phyloP scores from a whole-genome alignment of 2,329 filamentous ascomycete genomes.

The Ophidiomyces ophidiicola region DNA sequence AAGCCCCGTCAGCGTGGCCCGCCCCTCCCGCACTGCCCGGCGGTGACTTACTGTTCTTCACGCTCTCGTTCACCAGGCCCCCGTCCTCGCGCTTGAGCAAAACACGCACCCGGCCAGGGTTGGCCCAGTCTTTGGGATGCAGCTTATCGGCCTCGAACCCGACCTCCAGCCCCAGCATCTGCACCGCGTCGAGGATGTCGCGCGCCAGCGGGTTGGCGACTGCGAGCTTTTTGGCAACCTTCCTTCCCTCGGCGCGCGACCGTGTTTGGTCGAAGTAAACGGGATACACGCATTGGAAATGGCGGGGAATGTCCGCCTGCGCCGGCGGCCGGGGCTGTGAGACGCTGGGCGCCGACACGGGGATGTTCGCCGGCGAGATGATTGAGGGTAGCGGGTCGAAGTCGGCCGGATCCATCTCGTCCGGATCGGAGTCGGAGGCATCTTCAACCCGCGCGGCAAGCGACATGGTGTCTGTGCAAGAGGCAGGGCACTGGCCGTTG shows the following conservation, averaged over 20 bases:
- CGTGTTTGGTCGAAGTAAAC: slow-evolving; percentile 75
- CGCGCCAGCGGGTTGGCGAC: slow-evolving; percentile 76
- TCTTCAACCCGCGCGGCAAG: slow-evolving; percentile 78
- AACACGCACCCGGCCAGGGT: slow-evolving; percentile 80
- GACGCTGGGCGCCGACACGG: slow-evolving; percentile 39
- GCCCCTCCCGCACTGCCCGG: too few relatives aligned
- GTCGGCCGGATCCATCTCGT: slow-evolving; percentile 67
- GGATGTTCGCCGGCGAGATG: slow-evolving; percentile 32
- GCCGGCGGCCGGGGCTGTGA: slow-evolving; percentile 21
- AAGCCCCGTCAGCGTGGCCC: slow-evolving; percentile 1
- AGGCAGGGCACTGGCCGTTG: too few relatives aligned
- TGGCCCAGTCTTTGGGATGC: slow-evolving; percentile 95
- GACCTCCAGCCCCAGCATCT: slow-evolving; percentile 46
- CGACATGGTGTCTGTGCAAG: slow-evolving; percentile 47
- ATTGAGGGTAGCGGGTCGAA: slow-evolving; percentile 35
- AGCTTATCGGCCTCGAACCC: slow-evolving; percentile 84
- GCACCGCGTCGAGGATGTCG: slow-evolving; percentile 79
- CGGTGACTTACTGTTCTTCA: slow-evolving; percentile 56
- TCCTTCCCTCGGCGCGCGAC: slow-evolving; percentile 61
- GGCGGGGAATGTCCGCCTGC: slow-evolving; percentile 46
- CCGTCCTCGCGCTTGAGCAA: slow-evolving; percentile 49
- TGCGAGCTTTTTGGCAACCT: slow-evolving; percentile 59
- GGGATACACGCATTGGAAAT: slow-evolving; percentile 84
- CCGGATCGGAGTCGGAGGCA: slow-evolving; percentile 80
- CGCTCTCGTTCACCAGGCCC: slow-evolving; percentile 36